Evolutionary conservation across 2,329 filamentous ascomycete species (phyloP), one percentile per base, ranked within the genome.

Genomic region (Boeremia exigua): DNA sequence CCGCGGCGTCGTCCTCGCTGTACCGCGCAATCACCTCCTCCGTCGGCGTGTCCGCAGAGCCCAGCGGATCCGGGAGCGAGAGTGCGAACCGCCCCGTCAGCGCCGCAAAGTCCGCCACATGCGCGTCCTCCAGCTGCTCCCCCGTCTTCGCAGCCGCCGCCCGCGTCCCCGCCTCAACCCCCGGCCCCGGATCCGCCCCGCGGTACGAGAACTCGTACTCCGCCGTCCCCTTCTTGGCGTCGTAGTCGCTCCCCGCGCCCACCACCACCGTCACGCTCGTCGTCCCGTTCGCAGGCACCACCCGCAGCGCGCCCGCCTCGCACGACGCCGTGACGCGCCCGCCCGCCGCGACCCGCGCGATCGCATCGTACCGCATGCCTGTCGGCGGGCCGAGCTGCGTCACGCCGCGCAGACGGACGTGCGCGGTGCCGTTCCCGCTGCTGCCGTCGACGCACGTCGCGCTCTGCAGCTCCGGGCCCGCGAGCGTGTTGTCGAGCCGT

Each of bases 161-260:
- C 0, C 65, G 53, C 0, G 75, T 75, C 1, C 69, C 62, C 1
- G 60, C 53, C 30, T 78, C 70, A 0, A 85, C 76, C 2, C 68
- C 53, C 0, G 67, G 39, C 0, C 62, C 72, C 1, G 83, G 82
- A 53, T 84, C 79, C 1, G 66, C 66, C 2, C 82, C 82, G 32
- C 72, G 75, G 67, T 84, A 86, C 0, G 79, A 81, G 63, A 78
- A 85, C 10, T 70, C 63, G 53, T 63, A 64, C 14, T 71, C 73
- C 0, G 73, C 68, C 42, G 78, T 82, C 1, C 84, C 83, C 30
- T 80, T 79, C 3, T 72, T 79, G 48, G 79, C 71, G 43, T 85
- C 81, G 49, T 82, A 86, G 54, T 84, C 76, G 1, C 82, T 83
- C 2, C 65, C 73, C 2, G 74, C 74, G 1, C 77, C 76, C 14